phyloP scores from a whole-genome alignment of 225 moss, liverwort and hornwort species.

The Marchantia paleacea region DNA sequence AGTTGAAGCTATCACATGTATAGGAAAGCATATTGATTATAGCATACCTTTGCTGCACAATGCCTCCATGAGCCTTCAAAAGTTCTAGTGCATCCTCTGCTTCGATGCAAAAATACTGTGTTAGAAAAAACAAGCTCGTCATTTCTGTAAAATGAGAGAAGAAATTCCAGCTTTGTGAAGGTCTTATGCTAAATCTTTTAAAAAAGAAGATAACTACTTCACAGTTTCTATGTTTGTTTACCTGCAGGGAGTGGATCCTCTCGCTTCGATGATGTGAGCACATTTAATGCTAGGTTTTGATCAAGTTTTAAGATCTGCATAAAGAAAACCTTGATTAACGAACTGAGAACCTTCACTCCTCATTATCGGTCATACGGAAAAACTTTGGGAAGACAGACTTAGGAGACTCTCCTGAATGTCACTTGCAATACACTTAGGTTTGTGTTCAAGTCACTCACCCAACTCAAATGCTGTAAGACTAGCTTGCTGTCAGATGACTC shows the following conservation, averaged over 20 bases:
- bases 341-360: background rate
- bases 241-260: conserved; percentile 73
- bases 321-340: background rate
- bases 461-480: conserved; percentile 75
- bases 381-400: too few species aligned
- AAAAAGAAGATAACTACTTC: too few species aligned
- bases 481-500: conserved; percentile 77
- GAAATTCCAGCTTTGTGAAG: too few species aligned
- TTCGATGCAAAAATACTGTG: background rate
- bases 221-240: conserved; percentile 12
- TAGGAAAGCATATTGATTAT: background rate
- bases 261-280: conserved; percentile 89
- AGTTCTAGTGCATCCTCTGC: conserved; percentile 74
- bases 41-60: conserved; percentile 82
- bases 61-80: conserved; percentile 68
- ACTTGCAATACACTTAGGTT: background rate
- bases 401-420: background rate
- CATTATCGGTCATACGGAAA: background rate
- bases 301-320: conserved; percentile 79
- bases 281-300: conserved; percentile 68
- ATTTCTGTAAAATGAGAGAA: background rate
- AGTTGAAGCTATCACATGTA: background rate
- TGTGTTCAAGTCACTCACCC: conserved; percentile 52
- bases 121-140: background rate
- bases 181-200: too few species aligned